These are phyloP conservation scores for Tarenaya hassleriana DNA, from an alignment of 345 rosid species.

Conservation along the genomic window DNA sequence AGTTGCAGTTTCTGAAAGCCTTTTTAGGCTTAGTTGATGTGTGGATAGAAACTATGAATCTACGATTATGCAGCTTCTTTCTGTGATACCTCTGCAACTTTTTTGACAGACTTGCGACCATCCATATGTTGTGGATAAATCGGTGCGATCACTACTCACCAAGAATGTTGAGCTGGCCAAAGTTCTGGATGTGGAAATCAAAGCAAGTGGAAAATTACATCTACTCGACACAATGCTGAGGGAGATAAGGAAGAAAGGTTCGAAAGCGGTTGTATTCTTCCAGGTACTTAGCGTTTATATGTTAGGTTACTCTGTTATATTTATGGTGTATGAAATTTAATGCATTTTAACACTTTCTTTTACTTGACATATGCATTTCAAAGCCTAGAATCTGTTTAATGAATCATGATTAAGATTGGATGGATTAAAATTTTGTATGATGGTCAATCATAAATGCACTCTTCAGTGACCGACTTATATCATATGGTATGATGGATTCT, in stretches of 20 bases:
- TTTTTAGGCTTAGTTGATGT: constrained; percentile 14
- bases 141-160: constrained; percentile 33
- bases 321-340: constrained; percentile 9
- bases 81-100: constrained; percentile 18
- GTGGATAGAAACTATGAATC: constrained; percentile 1
- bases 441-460: constrained; percentile 15
- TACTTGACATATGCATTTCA: constrained; percentile 9
- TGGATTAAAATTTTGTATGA: constrained; percentile 18
- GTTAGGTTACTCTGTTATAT: constrained; percentile 13
- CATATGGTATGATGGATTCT: constrained; percentile 7
- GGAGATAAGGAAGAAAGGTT: constrained; percentile 43
- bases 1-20: constrained; percentile 5
- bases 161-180: constrained; percentile 34
- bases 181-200: constrained; percentile 59
- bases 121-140: constrained; percentile 60
- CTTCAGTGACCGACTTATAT: constrained; percentile 8
- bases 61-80: constrained; percentile 9
- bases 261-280: constrained; percentile 68
- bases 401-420: constrained; percentile 6
- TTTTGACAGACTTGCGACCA: constrained; percentile 84
- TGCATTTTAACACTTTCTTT: constrained; percentile 6
- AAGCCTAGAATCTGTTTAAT: too few species aligned
- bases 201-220: constrained; percentile 86
- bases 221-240: constrained; percentile 69
- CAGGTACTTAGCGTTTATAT: constrained; percentile 49